Conservation (phyloP, 176 grass and related monocot species). For the bread wheat (Triticum aestivum) region IWGSC_CS_RefSeq_v2.1 NC_057808.1:355361753-355362252, state of each 20-base stretch:
- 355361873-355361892: constrained; percentile 34
- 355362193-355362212: background rate
- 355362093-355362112: constrained; percentile 18
- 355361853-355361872: constrained; percentile 33
- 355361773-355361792: constrained; percentile 7
- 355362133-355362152: constrained; percentile 9
- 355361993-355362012: constrained; percentile 44
- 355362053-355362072: background rate
- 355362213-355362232: background rate
- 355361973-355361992: constrained; percentile 12
- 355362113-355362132: constrained; percentile 45
- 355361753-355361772: background rate
- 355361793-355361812: constrained; percentile 40
- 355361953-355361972: constrained; percentile 29
- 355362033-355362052: background rate
- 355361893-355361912: constrained; percentile 28
- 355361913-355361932: constrained; percentile 28
- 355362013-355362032: background rate
- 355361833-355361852: constrained; percentile 27
- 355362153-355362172: background rate
- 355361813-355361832: constrained; percentile 42
- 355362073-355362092: constrained; percentile 45
- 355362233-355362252: too few species aligned
- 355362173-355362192: background rate
- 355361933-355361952: constrained; percentile 20